Percentiles rank a stretch among this genome's conserved stretches.
Conservation (phyloP, 805 yeast species). For the Barnettozyma californica region DNA sequence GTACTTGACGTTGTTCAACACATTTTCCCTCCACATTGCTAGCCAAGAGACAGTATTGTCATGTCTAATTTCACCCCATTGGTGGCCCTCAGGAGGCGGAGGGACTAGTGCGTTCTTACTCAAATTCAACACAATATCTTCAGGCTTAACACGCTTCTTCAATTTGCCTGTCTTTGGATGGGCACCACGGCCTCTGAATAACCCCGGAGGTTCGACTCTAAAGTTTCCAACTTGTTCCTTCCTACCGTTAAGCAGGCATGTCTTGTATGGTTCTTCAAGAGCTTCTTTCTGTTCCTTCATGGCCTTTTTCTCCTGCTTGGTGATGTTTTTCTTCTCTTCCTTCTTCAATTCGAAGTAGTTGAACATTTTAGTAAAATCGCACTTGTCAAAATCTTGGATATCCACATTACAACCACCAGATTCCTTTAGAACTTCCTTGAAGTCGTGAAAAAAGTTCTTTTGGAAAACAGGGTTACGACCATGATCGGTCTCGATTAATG, state of each 20-base stretch:
- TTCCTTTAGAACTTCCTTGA: constrained; percentile 60
- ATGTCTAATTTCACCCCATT: constrained; percentile 86
- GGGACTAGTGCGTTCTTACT: constrained; percentile 72
- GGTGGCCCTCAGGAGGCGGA: constrained; percentile 77
- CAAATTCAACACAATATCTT: constrained; percentile 80
- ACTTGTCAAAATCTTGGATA: constrained; percentile 54
- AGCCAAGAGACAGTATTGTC: constrained; percentile 93
- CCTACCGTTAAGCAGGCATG: constrained; percentile 79
- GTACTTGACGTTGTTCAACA: constrained; percentile 76
- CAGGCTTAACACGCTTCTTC: constrained; percentile 83
- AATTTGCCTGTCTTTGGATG: constrained; percentile 94
- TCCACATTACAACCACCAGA: constrained; percentile 57
- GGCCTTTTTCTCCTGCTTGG: constrained; percentile 70
- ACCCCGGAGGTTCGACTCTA: constrained; percentile 92
- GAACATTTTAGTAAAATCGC: constrained; percentile 75
- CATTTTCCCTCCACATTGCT: constrained; percentile 96
- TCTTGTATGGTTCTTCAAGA: constrained; percentile 74
- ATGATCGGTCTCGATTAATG: constrained; percentile 83
- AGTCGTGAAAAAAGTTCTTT: constrained; percentile 81
- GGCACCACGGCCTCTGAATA: constrained; percentile 94
- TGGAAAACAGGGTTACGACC: constrained; percentile 83
- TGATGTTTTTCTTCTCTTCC: constrained; percentile 64
- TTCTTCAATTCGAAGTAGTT: constrained; percentile 64
- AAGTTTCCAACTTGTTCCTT: constrained; percentile 92
- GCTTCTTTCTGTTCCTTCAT: constrained; percentile 68